Evolutionary conservation across 1,284 basidiomycete genomes (phyloP).

Genomic region (Grifola frondosa): DNA sequence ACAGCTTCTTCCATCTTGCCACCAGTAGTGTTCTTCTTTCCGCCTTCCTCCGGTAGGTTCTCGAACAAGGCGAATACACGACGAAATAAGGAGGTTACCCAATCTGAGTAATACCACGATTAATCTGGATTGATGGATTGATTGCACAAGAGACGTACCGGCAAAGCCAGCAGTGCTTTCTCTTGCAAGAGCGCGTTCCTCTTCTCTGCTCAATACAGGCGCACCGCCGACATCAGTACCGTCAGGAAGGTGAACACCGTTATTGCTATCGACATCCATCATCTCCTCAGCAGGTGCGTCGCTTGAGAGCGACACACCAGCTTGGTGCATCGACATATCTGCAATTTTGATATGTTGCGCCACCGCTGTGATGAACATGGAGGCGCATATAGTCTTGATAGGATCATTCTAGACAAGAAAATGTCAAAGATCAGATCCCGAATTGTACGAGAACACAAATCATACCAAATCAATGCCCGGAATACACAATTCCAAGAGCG

Average conservation of each 20-base stretch:
- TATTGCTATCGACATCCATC: conserved; percentile 51
- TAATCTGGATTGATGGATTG: neutral
- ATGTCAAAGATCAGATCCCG: too few species aligned
- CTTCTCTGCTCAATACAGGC: conserved; percentile 56
- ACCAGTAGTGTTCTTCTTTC: conserved; percentile 76
- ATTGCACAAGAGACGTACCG: conserved; percentile 45
- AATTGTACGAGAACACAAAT: neutral
- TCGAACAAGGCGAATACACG: conserved; percentile 88
- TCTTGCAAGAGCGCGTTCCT: conserved; percentile 72
- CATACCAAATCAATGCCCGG: conserved; percentile 87
- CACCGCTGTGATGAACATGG: conserved; percentile 77
- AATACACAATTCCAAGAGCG: conserved; percentile 86
- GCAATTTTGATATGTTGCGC: conserved; percentile 83
- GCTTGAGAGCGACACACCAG: conserved; percentile 51
- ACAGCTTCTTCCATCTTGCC: conserved; percentile 86
- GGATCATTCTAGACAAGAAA: conserved; percentile 76
- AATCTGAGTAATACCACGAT: conserved; percentile 50
- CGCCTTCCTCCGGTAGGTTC: conserved; percentile 93
- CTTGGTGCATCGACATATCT: conserved; percentile 67
- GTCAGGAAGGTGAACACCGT: conserved; percentile 48
- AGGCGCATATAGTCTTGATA: conserved; percentile 82
- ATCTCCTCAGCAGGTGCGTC: conserved; percentile 52
- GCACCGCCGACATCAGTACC: conserved; percentile 53
- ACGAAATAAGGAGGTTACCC: conserved; percentile 87
- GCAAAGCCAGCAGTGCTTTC: conserved; percentile 82